Evolutionary conservation across 2,329 filamentous ascomycete genomes (phyloP).

Genomic region (Helotiales sp.): DNA sequence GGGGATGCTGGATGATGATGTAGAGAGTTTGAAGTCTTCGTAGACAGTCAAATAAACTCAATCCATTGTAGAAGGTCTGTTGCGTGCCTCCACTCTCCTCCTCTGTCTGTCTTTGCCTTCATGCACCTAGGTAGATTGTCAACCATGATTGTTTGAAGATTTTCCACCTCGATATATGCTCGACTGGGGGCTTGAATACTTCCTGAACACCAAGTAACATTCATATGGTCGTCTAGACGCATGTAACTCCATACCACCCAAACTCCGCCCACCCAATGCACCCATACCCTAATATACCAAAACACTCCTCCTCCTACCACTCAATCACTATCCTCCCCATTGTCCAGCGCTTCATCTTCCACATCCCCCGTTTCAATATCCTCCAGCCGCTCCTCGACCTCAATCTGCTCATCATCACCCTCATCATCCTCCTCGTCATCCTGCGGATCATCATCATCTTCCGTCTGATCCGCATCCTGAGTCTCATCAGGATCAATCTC

Average conservation of each 20-base stretch:
- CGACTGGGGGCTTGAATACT: neutral
- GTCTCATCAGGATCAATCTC: slow-evolving; percentile 46
- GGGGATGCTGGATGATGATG: slow-evolving; percentile 16
- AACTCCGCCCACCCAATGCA: slow-evolving; percentile 24
- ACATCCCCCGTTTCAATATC: slow-evolving; percentile 56
- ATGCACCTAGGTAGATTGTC: too few species aligned
- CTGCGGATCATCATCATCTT: slow-evolving; percentile 53
- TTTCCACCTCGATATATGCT: too few species aligned
- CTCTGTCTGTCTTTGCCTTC: neutral
- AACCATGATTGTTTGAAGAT: too few species aligned
- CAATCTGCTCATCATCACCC: slow-evolving; percentile 59
- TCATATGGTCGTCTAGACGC: neutral
- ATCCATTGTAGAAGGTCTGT: neutral
- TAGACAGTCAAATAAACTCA: neutral
- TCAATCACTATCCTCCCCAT: slow-evolving; percentile 55
- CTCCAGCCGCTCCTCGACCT: slow-evolving; percentile 59
- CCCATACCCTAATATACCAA: slow-evolving; percentile 5
- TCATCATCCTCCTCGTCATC: slow-evolving; percentile 59
- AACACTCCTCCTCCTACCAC: neutral
- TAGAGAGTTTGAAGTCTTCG: slow-evolving; percentile 18
- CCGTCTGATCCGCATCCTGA: slow-evolving; percentile 46
- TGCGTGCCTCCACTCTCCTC: neutral
- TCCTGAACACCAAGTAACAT: neutral
- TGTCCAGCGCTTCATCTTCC: slow-evolving; percentile 63
- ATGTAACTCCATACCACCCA: neutral